Evolutionary conservation across 2,329 filamentous ascomycete species (phyloP).

Genomic region (Raffaelea albimanens): DNA sequence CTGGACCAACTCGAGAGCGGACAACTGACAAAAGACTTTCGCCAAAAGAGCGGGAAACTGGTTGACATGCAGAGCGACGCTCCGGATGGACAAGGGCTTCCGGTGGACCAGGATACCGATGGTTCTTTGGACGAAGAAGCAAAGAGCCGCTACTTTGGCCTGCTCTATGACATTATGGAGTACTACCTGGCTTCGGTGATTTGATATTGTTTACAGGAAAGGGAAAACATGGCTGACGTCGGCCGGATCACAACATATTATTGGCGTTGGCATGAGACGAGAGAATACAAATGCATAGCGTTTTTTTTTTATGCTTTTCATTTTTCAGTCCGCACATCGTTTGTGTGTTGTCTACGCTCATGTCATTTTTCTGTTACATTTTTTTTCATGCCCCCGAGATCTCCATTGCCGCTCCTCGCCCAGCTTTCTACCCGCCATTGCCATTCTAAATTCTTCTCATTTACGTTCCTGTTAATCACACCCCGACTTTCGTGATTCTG

Average conservation of each 20-base stretch:
- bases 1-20: slow-evolving; percentile 40
- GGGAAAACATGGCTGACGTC: background rate
- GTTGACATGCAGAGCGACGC: slow-evolving; percentile 20
- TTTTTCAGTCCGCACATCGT: background rate
- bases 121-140: slow-evolving; percentile 11
- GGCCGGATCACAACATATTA: no score
- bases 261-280: no score
- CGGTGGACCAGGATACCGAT: slow-evolving; percentile 6
- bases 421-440: background rate
- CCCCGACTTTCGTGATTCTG: no score
- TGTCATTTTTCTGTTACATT: background rate
- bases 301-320: background rate
- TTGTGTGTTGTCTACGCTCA: background rate
- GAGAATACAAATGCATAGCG: no score
- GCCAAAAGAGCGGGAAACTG: background rate
- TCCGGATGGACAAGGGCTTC: slow-evolving; percentile 6
- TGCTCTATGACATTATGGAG: slow-evolving; percentile 45
- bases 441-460: background rate
- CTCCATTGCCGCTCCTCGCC: background rate
- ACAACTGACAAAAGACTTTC: slow-evolving; percentile 22
- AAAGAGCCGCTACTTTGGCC: slow-evolving; percentile 28
- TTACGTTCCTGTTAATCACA: background rate
- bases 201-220: slow-evolving; percentile 16
- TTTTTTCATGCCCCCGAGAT: background rate
- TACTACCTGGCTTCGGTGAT: slow-evolving; percentile 42